Evolutionary conservation across 2,329 filamentous ascomycete genomes (phyloP), one percentile per base, ranked within the genome.

Genomic region (Talaromyces sp.): DNA sequence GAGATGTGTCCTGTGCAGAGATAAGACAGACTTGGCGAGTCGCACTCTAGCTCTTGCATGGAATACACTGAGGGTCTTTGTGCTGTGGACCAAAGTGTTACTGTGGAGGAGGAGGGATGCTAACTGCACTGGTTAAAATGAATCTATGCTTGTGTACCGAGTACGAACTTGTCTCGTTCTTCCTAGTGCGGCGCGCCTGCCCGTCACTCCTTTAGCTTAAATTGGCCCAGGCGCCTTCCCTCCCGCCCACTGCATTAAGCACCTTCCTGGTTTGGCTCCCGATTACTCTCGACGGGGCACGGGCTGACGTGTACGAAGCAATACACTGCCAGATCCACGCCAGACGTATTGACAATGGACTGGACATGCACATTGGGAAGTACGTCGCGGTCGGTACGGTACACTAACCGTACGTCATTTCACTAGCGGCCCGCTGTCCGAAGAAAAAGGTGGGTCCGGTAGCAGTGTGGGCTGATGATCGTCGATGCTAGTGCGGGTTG

Each of bases 371-470:
- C 27, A 31, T 37, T 37, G 10, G 35, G 31, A 16, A 19, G n/a
- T 7, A 22, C 22, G 22, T 22, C 22, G 50, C 50, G 4, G 22
- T 54, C 14, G 10, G 24, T n/a, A 50, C 8, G 27, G 50, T 31
- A 45, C 39, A 16, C 59, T 62, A 56, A 31, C 43, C 59, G 60
- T 41, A 62, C 37, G 60, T 62, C 60, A 62, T 39, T 31, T 62
- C 39, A 56, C 60, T 56, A 54, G 60, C 60, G 60, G 60, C 47
- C 60, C 60, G 60, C 60, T 56, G 35, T 45, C 60, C 48, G 48
- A 50, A 31, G 2, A 11, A 35, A 27, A 45, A 31, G 31, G 22
- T 14, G 60, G 37, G 4, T 35, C 1, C 47, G 19, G 19, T 39
- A 52, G 27, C 50, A 35, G 14, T 56, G 50, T 31, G 48, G 59